These are phyloP conservation scores for Crepidotus variabilis DNA, from an alignment of 768 basidiomycete species.

Conservation along the genomic window DNA sequence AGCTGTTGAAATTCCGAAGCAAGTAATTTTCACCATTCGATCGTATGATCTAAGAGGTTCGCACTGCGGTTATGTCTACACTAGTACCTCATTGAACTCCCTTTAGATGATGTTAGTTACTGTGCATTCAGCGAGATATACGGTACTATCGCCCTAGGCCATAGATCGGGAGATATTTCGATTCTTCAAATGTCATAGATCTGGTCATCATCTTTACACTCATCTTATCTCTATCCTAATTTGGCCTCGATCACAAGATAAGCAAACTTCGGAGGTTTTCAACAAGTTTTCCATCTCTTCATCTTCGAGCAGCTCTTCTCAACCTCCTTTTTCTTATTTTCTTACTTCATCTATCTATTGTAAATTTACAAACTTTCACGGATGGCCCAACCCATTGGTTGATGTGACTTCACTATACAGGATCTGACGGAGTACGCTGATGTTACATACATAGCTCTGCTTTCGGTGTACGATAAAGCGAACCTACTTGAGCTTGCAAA, in stretches of 20 bases:
- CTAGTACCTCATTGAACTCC: not conserved
- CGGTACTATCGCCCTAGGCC: constrained; percentile 39
- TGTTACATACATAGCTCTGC: constrained; percentile 51
- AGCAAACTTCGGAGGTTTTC: constrained; percentile 8
- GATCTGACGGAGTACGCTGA: not conserved
- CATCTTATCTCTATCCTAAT: constrained; percentile 1
- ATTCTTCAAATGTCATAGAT: constrained; percentile 19
- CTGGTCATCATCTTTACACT: not conserved
- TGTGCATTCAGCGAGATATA: constrained; percentile 44
- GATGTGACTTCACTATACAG: not conserved
- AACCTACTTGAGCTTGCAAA: constrained; percentile 84
- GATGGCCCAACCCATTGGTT: constrained; percentile 30
- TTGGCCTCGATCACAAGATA: constrained; percentile 7
- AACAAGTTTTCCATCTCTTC: constrained; percentile 2
- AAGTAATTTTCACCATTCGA: constrained; percentile 25
- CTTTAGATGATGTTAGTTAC: constrained; percentile 38
- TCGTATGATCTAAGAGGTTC: constrained; percentile 40
- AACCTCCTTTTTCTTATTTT: not conserved
- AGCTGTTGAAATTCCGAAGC: constrained; percentile 22
- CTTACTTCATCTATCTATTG: constrained; percentile 1
- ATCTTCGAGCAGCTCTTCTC: not conserved
- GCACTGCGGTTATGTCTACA: not conserved
- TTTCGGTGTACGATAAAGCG: constrained; percentile 97
- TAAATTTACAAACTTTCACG: not conserved
- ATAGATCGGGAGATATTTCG: constrained; percentile 36